Base-by-base conservation (phyloP, 2,329 filamentous ascomycete genomes). In the Dissoconium aciculare region DNA sequence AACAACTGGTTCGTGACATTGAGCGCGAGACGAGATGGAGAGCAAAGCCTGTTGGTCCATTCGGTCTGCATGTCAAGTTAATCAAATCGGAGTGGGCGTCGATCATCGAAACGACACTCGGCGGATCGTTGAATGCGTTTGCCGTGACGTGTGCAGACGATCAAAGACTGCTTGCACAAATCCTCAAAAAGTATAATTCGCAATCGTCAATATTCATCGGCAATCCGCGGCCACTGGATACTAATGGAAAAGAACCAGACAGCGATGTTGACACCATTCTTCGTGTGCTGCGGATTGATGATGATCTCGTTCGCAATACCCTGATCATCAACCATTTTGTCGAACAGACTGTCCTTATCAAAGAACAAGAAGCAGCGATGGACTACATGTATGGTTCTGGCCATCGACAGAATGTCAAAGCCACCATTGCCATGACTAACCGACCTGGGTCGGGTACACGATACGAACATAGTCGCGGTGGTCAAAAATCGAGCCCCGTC, bases 331-430 rank as follows among this genome's bases (percentile, higher is more conserved):
- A 75, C 38, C 69, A 83, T 43, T 58, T 61, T 5, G 82, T 94
- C 31, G 89, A 98, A 38, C 85, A 94, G 52, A 72, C 77, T 5
- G 70, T 93, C 4, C 63, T 98, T 1, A 72, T 94, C 32, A 63
- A 74, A 33, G 63, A 76, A 16, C 64, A 79, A 15, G 54, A 64
- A 1, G 68, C 81, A 33, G 89, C 77, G 1, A 64, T 76, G 26
- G 58, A 64, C 3, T 67, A 80, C 27, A 80, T 93, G 67, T 71
- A 78, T 31, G 32, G 30, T 4, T 58, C 24, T 61, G 60, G n/a
- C 73, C 76, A 1, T 24, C 37, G 37, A 5, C 28, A n/a, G 14
- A 87, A 93, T 40, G 80, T 87, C 8, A 69, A 63, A 31, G 69
- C 73, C 34, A 87, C 80, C 43, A 71, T 89, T 36, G 69, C 73